A percentile compares a stretch with the other conserved stretches of the same genome.
These are phyloP conservation scores for Microsporum canis DNA, from an alignment of 2,329 filamentous ascomycete genomes.

Conservation along the genomic window DNA sequence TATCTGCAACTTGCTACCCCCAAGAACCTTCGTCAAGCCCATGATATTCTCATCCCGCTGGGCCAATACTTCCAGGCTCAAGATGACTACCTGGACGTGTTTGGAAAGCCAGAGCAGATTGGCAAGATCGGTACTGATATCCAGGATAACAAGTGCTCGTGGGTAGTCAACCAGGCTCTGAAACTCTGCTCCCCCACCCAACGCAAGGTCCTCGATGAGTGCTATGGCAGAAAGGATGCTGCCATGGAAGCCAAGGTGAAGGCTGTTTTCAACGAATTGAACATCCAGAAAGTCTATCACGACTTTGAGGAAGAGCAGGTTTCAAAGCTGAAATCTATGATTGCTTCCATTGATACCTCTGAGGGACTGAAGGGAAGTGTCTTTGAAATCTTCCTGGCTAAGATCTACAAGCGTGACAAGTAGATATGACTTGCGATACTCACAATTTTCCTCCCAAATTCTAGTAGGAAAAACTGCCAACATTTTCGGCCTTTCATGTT, in stretches of 20 bases:
- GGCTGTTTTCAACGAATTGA: slow-evolving; percentile 73
- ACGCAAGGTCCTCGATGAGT: slow-evolving; percentile 73
- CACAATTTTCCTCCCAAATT: neutral
- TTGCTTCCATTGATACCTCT: slow-evolving; percentile 70
- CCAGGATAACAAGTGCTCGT: slow-evolving; percentile 99
- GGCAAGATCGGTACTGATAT: slow-evolving; percentile 99
- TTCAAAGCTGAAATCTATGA: slow-evolving; percentile 62
- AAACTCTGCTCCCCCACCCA: slow-evolving; percentile 71
- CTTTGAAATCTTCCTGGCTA: slow-evolving; percentile 79
- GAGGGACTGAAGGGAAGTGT: slow-evolving; percentile 81
- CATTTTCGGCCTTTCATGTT: too few relatives aligned
- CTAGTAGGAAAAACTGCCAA: too few relatives aligned
- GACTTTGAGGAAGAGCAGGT: slow-evolving; percentile 85
- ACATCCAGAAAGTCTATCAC: slow-evolving; percentile 71
- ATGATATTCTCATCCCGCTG: slow-evolving; percentile 89
- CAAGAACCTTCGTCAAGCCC: slow-evolving; percentile 76
- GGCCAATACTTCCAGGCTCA: slow-evolving; percentile 99
- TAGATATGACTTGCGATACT: slow-evolving; percentile 36
- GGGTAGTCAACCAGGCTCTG: slow-evolving; percentile 92
- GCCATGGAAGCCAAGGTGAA: slow-evolving; percentile 76
- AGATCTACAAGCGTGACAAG: slow-evolving; percentile 98
- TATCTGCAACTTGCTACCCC: slow-evolving; percentile 74
- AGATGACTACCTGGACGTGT: slow-evolving; percentile 98
- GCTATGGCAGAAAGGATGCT: slow-evolving; percentile 88
- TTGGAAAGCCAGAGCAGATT: slow-evolving; percentile 80